Evolutionary conservation across 345 rosid genomes (phyloP).

Genomic region (Eucalyptus shirleyi): DNA sequence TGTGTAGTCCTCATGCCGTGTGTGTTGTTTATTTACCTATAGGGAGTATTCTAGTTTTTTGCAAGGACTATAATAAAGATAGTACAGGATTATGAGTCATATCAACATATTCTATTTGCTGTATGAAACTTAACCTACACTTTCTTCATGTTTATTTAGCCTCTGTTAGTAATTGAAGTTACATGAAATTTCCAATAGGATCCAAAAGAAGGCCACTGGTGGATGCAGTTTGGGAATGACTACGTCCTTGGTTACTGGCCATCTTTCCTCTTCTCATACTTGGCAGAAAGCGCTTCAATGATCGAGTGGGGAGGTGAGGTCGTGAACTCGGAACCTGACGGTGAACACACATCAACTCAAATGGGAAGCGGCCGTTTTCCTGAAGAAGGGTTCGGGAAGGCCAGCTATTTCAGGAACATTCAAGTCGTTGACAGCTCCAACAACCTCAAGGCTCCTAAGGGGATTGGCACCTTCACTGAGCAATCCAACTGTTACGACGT

Average conservation of each 20-base stretch:
- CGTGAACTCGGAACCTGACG: constrained; percentile 79
- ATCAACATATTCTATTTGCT: not conserved
- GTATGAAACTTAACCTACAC: not conserved
- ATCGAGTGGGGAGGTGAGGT: constrained; percentile 99
- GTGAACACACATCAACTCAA: constrained; percentile 84
- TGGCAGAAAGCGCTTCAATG: constrained; percentile 89
- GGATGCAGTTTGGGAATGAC: constrained; percentile 96
- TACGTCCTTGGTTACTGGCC: constrained; percentile 94
- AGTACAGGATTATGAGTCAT: not conserved
- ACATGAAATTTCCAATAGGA: constrained; percentile 24
- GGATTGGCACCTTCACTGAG: constrained; percentile 84
- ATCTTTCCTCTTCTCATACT: constrained; percentile 86
- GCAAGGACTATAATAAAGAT: not conserved
- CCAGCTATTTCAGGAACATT: constrained; percentile 87
- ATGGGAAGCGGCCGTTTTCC: constrained; percentile 96
- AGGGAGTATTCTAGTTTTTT: not conserved
- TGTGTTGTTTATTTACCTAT: not conserved
- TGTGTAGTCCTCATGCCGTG: not conserved
- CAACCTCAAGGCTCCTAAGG: constrained; percentile 89
- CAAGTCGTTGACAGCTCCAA: constrained; percentile 84
- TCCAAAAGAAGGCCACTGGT: constrained; percentile 97
- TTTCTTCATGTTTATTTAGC: not conserved
- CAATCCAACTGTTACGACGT: constrained; percentile 94
- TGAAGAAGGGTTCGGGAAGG: constrained; percentile 89
- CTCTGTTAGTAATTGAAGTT: not conserved